A percentile compares a stretch with the other conserved stretches of the same genome.
Conservation (phyloP, 768 basidiomycete species). For the Tricholoma furcatifolium region DNA sequence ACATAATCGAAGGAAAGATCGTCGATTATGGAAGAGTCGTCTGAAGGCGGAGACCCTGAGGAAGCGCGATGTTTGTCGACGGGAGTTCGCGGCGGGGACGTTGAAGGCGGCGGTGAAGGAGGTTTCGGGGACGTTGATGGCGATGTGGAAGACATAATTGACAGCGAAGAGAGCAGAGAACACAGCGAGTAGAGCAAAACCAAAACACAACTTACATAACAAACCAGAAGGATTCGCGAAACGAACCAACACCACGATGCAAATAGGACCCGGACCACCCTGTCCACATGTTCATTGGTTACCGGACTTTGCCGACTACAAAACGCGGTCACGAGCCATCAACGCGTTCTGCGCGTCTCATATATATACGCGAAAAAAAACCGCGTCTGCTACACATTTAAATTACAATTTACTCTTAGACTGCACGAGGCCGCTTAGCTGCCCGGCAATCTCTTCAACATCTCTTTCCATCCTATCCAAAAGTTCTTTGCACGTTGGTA, state of each 20-base stretch:
- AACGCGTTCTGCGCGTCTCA: neutral
- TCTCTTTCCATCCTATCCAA: slow-evolving; percentile 70
- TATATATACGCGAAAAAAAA: neutral
- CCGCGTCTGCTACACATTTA: neutral
- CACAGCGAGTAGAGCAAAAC: slow-evolving; percentile 20
- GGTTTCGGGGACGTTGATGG: slow-evolving; percentile 17
- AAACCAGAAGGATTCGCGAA: slow-evolving; percentile 7
- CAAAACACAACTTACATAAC: slow-evolving; percentile 15
- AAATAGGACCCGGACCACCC: slow-evolving; percentile 23
- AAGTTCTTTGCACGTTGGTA: slow-evolving; percentile 78
- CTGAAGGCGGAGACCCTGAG: slow-evolving; percentile 41
- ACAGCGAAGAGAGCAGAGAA: slow-evolving; percentile 31
- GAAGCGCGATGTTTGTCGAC: slow-evolving; percentile 28
- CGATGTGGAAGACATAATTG: slow-evolving; percentile 16
- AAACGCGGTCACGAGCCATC: slow-evolving; percentile 37
- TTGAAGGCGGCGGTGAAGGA: slow-evolving; percentile 22
- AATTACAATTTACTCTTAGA: slow-evolving; percentile 39
- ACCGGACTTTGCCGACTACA: slow-evolving; percentile 13
- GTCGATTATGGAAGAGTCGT: slow-evolving; percentile 59
- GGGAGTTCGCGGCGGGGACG: slow-evolving; percentile 44
- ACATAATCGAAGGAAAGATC: slow-evolving; percentile 70
- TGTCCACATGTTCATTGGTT: slow-evolving; percentile 17
- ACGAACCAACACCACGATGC: slow-evolving; percentile 29
- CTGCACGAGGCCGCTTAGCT: slow-evolving; percentile 35
- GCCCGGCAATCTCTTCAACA: slow-evolving; percentile 63